These are phyloP conservation scores for Allantophomopsis lycopodina DNA, from an alignment of 2,329 filamentous ascomycete species.

Conservation along the genomic window DNA sequence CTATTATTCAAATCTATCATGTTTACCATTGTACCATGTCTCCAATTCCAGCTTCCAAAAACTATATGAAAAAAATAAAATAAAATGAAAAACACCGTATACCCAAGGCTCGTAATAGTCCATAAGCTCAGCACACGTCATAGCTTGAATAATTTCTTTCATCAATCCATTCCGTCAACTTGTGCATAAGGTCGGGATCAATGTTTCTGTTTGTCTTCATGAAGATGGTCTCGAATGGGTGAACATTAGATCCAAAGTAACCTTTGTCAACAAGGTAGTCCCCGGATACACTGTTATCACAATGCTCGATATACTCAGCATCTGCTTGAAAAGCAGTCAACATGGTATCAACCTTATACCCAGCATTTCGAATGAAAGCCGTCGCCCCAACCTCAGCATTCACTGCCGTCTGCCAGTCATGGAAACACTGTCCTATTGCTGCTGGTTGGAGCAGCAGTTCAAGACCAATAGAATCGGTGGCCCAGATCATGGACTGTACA, in stretches of 20 bases:
- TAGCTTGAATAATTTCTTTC: slow-evolving; percentile 12
- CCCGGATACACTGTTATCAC: slow-evolving; percentile 4
- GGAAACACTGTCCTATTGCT: slow-evolving; percentile 13
- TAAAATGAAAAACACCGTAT: neutral
- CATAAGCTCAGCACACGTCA: slow-evolving; percentile 9
- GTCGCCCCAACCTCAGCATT: slow-evolving; percentile 11
- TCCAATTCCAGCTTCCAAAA: neutral
- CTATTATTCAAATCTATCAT: neutral
- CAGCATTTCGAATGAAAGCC: slow-evolving; percentile 8
- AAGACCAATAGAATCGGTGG: slow-evolving; percentile 12
- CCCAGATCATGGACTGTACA: slow-evolving; percentile 17
- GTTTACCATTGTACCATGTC: too few relatives aligned
- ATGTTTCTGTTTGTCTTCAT: slow-evolving; percentile 14
- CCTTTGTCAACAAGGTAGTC: slow-evolving; percentile 10
- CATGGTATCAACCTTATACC: slow-evolving; percentile 13
- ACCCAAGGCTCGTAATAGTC: neutral
- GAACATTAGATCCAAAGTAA: slow-evolving; percentile 14
- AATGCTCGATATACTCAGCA: slow-evolving; percentile 4
- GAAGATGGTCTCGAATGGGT: slow-evolving; percentile 15
- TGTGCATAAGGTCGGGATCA: slow-evolving; percentile 6
- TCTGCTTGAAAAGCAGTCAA: slow-evolving; percentile 12
- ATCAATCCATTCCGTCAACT: slow-evolving; percentile 10
- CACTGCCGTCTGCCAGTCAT: slow-evolving; percentile 8
- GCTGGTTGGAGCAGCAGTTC: slow-evolving; percentile 11
- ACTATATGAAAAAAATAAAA: neutral